Base-by-base conservation (phyloP, 495 filamentous ascomycete species). In the Trichocladium uniseriatum region DNA sequence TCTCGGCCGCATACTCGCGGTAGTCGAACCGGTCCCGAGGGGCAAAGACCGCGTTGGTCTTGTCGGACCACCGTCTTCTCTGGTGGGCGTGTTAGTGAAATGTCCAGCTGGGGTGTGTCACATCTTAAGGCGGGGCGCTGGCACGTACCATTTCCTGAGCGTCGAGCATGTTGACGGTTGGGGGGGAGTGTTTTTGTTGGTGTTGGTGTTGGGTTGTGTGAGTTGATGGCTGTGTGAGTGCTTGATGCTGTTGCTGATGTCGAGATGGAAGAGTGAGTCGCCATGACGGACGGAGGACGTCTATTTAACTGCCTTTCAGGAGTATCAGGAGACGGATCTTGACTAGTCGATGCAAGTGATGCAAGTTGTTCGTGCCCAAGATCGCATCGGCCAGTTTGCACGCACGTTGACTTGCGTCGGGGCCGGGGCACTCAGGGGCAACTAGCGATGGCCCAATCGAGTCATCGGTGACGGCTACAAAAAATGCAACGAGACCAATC, bases 31-130 rank as follows among this genome's bases (percentile, higher is more conserved):
- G 41, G 48, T 58, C 49, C 16, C 15, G 0, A 5, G 41, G 37
- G 15, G 9, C 6, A 48, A 61, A 59, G 44, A 32, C 35, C 3
- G 48, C 51, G 10, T 46, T 42, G 44, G 56, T 49, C 48, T 45
- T 50, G 59, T 55, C 43, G n/a, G 53, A 40, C 56, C 53, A 57
- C 29, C 54, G 54, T 14, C 51, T 32, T 31, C 56, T 31, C 56
- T 59, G 39, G 5, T 20, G 18, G 20, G 5, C n/a, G 31, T 47
- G 52, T 55, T 38, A 55, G 52, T 39, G 22, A 11, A 16, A 3
- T 37, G 28, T n/a, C n/a, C n/a, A n/a, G n/a, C n/a, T n/a, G n/a
- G n/a, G n/a, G n/a, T n/a, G n/a, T n/a, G n/a, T n/a, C n/a, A n/a
- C n/a, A 6, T 7, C 13, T 8, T n/a, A 15, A n/a, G 10, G 5